Evolutionary conservation across 2,329 filamentous ascomycete genomes (phyloP).

Genomic region (Teratosphaeria epicoccoides): DNA sequence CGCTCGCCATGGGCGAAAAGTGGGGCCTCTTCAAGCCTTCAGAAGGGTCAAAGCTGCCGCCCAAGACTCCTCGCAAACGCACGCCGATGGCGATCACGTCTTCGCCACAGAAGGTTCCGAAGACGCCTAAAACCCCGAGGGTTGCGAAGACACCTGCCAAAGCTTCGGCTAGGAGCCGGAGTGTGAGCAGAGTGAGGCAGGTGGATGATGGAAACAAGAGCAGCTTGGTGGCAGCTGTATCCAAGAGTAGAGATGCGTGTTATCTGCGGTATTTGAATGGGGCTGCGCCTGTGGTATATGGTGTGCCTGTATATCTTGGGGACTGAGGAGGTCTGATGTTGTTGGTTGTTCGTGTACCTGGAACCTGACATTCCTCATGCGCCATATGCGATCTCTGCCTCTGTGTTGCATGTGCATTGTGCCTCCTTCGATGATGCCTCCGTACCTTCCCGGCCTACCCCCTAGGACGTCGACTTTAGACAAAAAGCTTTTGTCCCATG

Average conservation of each 20-base stretch:
- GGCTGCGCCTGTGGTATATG: constrained; percentile 87
- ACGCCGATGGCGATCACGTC: constrained; percentile 12
- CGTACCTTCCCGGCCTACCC: no score
- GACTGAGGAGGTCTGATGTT: no score
- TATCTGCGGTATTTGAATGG: constrained; percentile 85
- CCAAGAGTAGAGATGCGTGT: constrained; percentile 64
- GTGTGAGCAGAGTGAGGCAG: constrained; percentile 10
- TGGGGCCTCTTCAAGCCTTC: constrained; percentile 59
- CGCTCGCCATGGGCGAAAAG: constrained; percentile 63
- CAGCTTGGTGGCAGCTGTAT: constrained; percentile 68
- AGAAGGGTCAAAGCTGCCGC: constrained; percentile 11
- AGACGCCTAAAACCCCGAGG: constrained; percentile 27
- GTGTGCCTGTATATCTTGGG: constrained; percentile 75
- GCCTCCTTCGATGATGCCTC: no score
- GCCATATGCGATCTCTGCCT: no score
- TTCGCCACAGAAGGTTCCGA: constrained; percentile 21
- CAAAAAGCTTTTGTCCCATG: not conserved
- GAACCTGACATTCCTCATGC: no score
- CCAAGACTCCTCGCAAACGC: constrained; percentile 22
- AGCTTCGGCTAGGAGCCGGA: constrained; percentile 9
- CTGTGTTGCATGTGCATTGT: no score
- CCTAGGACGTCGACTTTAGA: not conserved
- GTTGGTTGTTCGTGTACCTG: no score
- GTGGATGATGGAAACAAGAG: constrained; percentile 25
- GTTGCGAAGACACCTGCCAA: constrained; percentile 18